Percentiles rank a stretch among this genome's conserved stretches.
Evolutionary conservation across 2,329 filamentous ascomycete genomes (phyloP).

Genomic region (Nakataea oryzae): DNA sequence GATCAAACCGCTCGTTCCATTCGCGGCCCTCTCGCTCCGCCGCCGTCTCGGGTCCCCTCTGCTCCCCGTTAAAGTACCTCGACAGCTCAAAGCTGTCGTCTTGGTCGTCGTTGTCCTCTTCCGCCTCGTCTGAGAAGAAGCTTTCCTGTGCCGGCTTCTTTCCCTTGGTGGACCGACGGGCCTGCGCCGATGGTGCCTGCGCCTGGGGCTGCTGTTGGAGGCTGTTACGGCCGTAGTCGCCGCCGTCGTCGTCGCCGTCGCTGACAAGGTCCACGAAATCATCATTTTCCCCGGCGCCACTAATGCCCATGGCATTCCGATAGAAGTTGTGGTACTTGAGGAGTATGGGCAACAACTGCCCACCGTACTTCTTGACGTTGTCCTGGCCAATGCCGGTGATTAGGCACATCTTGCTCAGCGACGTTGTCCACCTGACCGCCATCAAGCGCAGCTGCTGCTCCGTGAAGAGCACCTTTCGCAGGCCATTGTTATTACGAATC

Average conservation of each 20-base stretch:
- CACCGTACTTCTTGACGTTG: slow-evolving; percentile 52
- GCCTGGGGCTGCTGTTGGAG: neutral
- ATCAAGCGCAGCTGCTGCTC: slow-evolving; percentile 62
- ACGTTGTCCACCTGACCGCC: slow-evolving; percentile 58
- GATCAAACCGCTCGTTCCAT: slow-evolving; percentile 19
- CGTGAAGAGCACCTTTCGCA: slow-evolving; percentile 54
- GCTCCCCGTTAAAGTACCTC: slow-evolving; percentile 30
- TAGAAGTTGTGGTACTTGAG: slow-evolving; percentile 34
- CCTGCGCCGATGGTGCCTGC: neutral
- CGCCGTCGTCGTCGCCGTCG: slow-evolving; percentile 24
- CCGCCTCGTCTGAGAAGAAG: slow-evolving; percentile 32
- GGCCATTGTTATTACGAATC: slow-evolving; percentile 46
- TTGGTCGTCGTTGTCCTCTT: slow-evolving; percentile 15
- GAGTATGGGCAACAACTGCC: slow-evolving; percentile 49
- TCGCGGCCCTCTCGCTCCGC: slow-evolving; percentile 12
- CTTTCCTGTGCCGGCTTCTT: slow-evolving; percentile 33
- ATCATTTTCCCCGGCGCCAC: slow-evolving; percentile 13
- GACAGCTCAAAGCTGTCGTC: slow-evolving; percentile 27
- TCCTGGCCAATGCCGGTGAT: slow-evolving; percentile 54
- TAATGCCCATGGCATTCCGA: slow-evolving; percentile 34
- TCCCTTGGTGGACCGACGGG: neutral
- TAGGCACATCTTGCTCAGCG: slow-evolving; percentile 46
- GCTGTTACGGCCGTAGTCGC: slow-evolving; percentile 21
- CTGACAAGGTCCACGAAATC: slow-evolving; percentile 47
- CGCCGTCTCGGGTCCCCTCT: slow-evolving; percentile 1